A percentile compares a stretch with the other conserved stretches of the same genome.
Conservation (phyloP, 2,329 filamentous ascomycete species). For the Cladobotryum mycophilum region DNA sequence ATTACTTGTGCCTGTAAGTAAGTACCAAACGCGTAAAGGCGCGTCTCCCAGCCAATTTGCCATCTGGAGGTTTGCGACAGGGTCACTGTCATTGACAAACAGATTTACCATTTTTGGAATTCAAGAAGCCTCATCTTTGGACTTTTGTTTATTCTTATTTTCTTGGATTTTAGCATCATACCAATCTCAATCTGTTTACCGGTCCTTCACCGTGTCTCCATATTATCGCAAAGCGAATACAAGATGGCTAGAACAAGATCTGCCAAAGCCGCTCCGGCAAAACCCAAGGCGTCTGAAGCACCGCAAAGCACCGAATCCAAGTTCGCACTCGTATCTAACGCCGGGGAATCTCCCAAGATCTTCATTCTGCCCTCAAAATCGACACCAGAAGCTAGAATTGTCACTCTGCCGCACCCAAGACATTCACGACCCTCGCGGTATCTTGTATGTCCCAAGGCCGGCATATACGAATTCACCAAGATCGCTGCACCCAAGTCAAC, state of each 20-base stretch:
- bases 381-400: constrained; percentile 48
- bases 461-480: constrained; percentile 60
- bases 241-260: constrained; percentile 47
- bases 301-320: constrained; percentile 6
- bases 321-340: constrained; percentile 1
- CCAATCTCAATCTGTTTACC: neutral
- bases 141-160: too few relatives aligned
- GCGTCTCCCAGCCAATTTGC: constrained; percentile 1
- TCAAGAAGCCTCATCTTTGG: too few relatives aligned
- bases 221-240: neutral
- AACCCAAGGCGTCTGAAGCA: constrained; percentile 21
- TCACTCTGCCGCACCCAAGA: constrained; percentile 55
- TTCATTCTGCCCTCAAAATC: constrained; percentile 56
- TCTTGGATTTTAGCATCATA: constrained; percentile 2
- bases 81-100: too few relatives aligned
- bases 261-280: constrained; percentile 27
- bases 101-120: too few relatives aligned
- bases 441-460: constrained; percentile 54
- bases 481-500: constrained; percentile 46
- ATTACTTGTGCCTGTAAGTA: too few relatives aligned
- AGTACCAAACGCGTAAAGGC: constrained; percentile 6
- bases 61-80: too few relatives aligned
- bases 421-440: constrained; percentile 51
- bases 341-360: constrained; percentile 43
- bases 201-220: neutral